Evolutionary conservation across 495 filamentous ascomycete genomes (phyloP).

Genomic region (Eremomyces bilateralis): DNA sequence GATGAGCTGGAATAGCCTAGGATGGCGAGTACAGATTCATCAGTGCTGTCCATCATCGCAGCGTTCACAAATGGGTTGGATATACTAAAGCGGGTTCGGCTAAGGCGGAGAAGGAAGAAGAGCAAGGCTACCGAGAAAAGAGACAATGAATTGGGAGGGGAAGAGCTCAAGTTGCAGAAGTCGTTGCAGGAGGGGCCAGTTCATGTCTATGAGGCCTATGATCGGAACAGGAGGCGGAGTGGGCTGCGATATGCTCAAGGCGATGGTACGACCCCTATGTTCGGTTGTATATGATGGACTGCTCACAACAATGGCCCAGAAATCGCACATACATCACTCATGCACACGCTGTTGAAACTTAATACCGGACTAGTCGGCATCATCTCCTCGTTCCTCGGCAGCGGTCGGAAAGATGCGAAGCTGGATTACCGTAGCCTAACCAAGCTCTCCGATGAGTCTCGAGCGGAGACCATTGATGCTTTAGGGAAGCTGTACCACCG

Average conservation of each 20-base stretch:
- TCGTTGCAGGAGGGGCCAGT: slow-evolving; percentile 14
- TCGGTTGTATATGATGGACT: slow-evolving; percentile 1
- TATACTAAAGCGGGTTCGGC: slow-evolving; percentile 12
- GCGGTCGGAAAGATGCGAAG: slow-evolving; percentile 9
- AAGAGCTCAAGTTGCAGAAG: slow-evolving; percentile 13
- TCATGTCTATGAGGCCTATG: slow-evolving; percentile 16
- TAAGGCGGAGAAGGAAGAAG: slow-evolving; percentile 11
- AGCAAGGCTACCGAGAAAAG: slow-evolving; percentile 8
- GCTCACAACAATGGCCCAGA: slow-evolving; percentile 5
- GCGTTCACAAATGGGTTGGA: slow-evolving; percentile 12
- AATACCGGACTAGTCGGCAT: slow-evolving; percentile 23
- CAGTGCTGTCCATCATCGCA: slow-evolving; percentile 10
- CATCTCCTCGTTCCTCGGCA: slow-evolving; percentile 18
- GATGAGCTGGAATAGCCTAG: too few relatives aligned
- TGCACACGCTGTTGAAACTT: slow-evolving; percentile 18
- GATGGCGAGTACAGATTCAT: slow-evolving; percentile 1
- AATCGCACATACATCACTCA: slow-evolving; percentile 17
- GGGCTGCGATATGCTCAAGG: slow-evolving; percentile 16
- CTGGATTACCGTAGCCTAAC: slow-evolving; percentile 20
- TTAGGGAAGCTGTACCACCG: slow-evolving; percentile 16
- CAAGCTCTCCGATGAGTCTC: slow-evolving; percentile 17
- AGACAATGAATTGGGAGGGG: slow-evolving; percentile 1
- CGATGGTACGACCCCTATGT: slow-evolving; percentile 12
- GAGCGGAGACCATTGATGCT: slow-evolving; percentile 15
- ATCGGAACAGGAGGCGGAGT: slow-evolving; percentile 8